Evolutionary conservation across 345 rosid species (phyloP), one percentile per base, ranked within the genome.

Genomic region (Acer saccharum): DNA sequence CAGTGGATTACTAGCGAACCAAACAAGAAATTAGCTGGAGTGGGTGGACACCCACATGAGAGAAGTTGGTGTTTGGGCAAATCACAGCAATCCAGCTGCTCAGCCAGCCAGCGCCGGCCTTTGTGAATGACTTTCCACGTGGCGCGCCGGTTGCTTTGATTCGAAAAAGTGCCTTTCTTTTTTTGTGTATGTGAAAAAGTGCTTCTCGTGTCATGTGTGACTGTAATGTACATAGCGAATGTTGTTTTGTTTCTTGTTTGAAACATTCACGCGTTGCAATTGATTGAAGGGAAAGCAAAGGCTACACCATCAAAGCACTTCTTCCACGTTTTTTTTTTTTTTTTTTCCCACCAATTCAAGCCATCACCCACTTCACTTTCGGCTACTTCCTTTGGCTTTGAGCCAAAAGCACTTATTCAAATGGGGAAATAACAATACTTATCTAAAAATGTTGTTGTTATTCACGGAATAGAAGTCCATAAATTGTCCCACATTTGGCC

Each of bases 221-320:
- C n/a, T n/a, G 35, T 32, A 0, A 2, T 41, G 46, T 43, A 43
- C 46, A 43, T 8, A 43, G 46, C 1, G 46, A 43, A 8, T 7
- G 9, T 43, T 43, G 46, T 43, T 43, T 46, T 60, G 66, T 21
- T 73, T 8, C 76, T 55, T 62, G 13, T 62, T 35, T 57, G n/a
- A 55, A 57, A 8, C 46, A 73, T 60, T 21, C n/a, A 21, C 35
- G 41, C 17, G 41, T 4, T 0, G 8, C 20, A 2, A 44, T 76
- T 64, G 66, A 74, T 76, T 69, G 64, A 65, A 79, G 74, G 23
- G 11, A 58, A 84, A 66, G 84, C 83, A 70, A 81, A 66, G 85
- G 65, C 21, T 21, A 54, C 17, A 3, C n/a, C 0, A 29, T 27
- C 25, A 48, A 63, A 74, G 69, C 69, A 44, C 23, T 12, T 63